phyloP scores from a whole-genome alignment of 2,329 filamentous ascomycete genomes.

The Colletotrichum liriopes region DNA sequence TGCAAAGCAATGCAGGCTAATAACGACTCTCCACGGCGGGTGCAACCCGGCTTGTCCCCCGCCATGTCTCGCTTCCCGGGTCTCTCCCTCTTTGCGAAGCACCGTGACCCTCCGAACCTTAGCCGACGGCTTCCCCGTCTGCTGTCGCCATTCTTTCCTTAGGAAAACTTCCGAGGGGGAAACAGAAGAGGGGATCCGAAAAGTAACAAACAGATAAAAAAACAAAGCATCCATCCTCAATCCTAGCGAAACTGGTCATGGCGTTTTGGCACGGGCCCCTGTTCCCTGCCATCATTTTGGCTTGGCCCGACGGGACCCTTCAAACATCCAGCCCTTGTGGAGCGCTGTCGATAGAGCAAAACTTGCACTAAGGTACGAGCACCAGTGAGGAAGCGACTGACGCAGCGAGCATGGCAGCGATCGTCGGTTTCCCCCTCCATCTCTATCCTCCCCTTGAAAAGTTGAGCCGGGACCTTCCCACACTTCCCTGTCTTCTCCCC shows the following conservation, averaged over 20 bases:
- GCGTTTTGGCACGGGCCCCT: conserved; percentile 6
- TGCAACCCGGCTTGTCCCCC: neutral
- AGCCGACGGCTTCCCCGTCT: conserved; percentile 1
- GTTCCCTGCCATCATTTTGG: conserved; percentile 17
- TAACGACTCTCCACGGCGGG: neutral
- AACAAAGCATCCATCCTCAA: neutral
- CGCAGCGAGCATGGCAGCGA: conserved; percentile 23
- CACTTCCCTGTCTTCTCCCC: neutral
- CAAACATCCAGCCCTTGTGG: conserved; percentile 12
- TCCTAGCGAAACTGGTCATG: neutral
- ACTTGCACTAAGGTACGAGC: neutral
- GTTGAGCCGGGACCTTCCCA: neutral
- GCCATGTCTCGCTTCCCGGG: conserved; percentile 2
- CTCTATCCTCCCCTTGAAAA: neutral
- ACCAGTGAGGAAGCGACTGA: conserved; percentile 12
- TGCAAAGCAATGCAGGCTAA: neutral
- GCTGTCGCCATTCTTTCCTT: neutral
- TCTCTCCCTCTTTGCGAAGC: neutral
- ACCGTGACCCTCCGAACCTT: neutral
- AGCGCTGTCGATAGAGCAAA: neutral
- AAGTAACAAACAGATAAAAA: neutral
- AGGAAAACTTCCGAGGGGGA: neutral
- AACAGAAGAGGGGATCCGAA: neutral
- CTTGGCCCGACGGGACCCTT: conserved; percentile 25
- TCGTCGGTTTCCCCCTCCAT: conserved; percentile 7